Conservation (phyloP, 768 basidiomycete genomes). For the Lentinula guzmanii region DNA sequence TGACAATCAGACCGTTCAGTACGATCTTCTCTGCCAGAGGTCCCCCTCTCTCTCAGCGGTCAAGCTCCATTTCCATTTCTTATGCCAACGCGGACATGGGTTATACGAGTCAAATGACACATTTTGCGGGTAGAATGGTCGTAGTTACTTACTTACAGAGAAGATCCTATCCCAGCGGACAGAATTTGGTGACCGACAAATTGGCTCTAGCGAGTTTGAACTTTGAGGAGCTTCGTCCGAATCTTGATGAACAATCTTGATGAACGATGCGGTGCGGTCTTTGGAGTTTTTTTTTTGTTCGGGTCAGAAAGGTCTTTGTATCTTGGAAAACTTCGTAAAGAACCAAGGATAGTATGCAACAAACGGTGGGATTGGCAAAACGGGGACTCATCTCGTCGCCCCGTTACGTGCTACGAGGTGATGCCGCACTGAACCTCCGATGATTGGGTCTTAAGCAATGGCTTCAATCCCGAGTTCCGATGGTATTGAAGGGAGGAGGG, state of each 20-base stretch:
- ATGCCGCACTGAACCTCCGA: no score
- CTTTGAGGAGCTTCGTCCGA: constrained; percentile 46
- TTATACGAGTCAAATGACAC: constrained; percentile 50
- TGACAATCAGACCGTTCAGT: constrained; percentile 73
- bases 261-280: constrained; percentile 68
- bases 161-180: constrained; percentile 41
- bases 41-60: constrained; percentile 33
- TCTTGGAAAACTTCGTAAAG: constrained; percentile 56
- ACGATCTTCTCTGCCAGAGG: constrained; percentile 64
- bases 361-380: constrained; percentile 62
- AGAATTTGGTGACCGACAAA: not conserved
- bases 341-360: constrained; percentile 62
- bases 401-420: no score
- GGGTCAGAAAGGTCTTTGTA: constrained; percentile 47
- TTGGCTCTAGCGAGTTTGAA: not conserved
- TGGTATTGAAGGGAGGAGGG: no score
- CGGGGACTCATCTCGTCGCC: no score
- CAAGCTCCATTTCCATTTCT: constrained; percentile 16
- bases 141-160: constrained; percentile 36
- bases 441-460: no score
- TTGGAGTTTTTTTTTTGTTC: constrained; percentile 48
- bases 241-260: constrained; percentile 76
- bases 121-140: constrained; percentile 72
- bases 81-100: constrained; percentile 41
- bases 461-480: no score